phyloP scores from a whole-genome alignment of 2,329 filamentous ascomycete species.

The Kalmusia sp. region DNA sequence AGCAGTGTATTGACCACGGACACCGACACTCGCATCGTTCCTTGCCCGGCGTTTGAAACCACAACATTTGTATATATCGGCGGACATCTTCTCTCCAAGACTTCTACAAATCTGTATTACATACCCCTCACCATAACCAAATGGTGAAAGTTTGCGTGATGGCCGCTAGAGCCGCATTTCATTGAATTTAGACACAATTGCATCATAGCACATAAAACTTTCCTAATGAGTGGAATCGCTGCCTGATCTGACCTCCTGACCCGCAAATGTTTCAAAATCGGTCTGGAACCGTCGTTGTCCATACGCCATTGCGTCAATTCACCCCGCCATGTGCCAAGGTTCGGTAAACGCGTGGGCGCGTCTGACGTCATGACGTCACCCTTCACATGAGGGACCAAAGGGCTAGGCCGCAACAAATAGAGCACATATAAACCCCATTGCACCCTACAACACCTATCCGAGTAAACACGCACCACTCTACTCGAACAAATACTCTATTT shows the following conservation, averaged over 20 bases:
- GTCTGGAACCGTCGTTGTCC: not conserved
- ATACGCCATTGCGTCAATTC: constrained; percentile 14
- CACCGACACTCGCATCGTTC: not conserved
- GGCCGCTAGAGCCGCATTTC: not conserved
- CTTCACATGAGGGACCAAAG: not conserved
- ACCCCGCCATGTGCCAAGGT: not conserved
- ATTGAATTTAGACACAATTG: not conserved
- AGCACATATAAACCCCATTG: constrained; percentile 11
- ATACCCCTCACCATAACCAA: not conserved
- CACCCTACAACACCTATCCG: not conserved
- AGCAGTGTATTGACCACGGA: not conserved
- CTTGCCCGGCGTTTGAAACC: not conserved
- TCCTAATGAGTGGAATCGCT: not conserved
- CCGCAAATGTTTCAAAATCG: not conserved
- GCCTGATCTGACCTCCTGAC: not conserved
- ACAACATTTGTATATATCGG: not conserved
- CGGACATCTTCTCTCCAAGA: not conserved
- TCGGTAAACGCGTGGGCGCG: not conserved
- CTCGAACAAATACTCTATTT: not conserved
- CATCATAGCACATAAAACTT: constrained; percentile 15
- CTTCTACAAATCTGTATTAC: not conserved
- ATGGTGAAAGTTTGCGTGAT: not conserved
- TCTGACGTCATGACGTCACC: constrained; percentile 14
- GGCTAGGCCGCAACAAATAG: constrained; percentile 4
- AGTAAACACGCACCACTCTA: not conserved